phyloP scores from a whole-genome alignment of 208 protist genomes.

The Strigomonas culicis region DNA sequence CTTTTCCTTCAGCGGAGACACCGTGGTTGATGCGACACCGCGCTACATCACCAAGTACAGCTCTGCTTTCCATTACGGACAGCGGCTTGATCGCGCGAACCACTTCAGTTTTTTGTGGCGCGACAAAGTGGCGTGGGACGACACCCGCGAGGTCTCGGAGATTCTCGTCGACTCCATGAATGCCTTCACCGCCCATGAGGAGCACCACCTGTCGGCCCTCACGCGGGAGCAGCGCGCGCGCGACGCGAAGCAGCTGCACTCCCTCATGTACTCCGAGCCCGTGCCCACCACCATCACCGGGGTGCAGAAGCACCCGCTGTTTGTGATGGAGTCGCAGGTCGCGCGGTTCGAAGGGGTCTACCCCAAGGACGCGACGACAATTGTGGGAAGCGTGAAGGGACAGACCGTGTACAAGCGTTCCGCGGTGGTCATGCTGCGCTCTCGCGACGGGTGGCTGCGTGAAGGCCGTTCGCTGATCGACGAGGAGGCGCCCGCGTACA shows the following conservation, averaged over 20 bases:
- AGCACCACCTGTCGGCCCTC: slow-evolving; percentile 15
- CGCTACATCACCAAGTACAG: slow-evolving; percentile 87
- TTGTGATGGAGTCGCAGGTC: slow-evolving; percentile 78
- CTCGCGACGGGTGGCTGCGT: slow-evolving; percentile 86
- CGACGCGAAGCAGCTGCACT: slow-evolving; percentile 70
- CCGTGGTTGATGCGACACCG: slow-evolving; percentile 67
- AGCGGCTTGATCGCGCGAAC: slow-evolving; percentile 53
- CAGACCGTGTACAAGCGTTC: slow-evolving; percentile 87
- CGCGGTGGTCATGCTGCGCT: slow-evolving; percentile 74
- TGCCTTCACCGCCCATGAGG: slow-evolving; percentile 15
- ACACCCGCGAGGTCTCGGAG: slow-evolving; percentile 70
- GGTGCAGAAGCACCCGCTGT: slow-evolving; percentile 78
- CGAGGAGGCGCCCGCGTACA: slow-evolving; percentile 71
- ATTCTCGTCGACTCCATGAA: slow-evolving; percentile 64
- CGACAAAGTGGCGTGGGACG: slow-evolving; percentile 67
- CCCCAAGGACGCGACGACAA: slow-evolving; percentile 72
- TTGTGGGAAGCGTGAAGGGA: slow-evolving; percentile 79
- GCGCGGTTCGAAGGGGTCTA: slow-evolving; percentile 77
- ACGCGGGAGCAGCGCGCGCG: slow-evolving; percentile 31
- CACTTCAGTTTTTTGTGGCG: slow-evolving; percentile 77
- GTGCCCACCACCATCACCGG: slow-evolving; percentile 77
- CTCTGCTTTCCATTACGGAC: slow-evolving; percentile 40
- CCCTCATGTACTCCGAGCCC: slow-evolving; percentile 73
- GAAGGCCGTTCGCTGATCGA: slow-evolving; percentile 60
- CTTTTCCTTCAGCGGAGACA: slow-evolving; percentile 66